Evolutionary conservation across 2,329 filamentous ascomycete genomes (phyloP), one percentile per base, ranked within the genome.

Genomic region (Pseudonectria foliicola): DNA sequence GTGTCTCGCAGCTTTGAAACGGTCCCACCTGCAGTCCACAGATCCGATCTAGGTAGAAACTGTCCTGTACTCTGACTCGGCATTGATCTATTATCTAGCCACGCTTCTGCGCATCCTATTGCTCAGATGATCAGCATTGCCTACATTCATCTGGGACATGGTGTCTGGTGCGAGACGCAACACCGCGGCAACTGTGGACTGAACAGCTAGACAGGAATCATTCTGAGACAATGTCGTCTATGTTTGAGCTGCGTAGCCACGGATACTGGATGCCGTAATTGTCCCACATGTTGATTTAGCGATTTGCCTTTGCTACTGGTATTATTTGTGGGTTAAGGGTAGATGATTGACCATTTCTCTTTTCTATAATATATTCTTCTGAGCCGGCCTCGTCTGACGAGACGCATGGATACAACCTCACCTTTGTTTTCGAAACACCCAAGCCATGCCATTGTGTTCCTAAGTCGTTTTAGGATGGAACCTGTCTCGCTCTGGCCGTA

Each of bases 11-110:
- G 30, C 39, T 27, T 40, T 43, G 40, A 47, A 52, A 52, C 38
- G 33, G 18, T 21, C 27, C 37, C 31, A 42, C 45, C 31, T 28
- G 45, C 33, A 36, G 30, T 15, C 12, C 33, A 34, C 40, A 51
- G 34, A 31, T 49, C 49, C 29, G 52, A 52, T 50, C 26, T 39
- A 52, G n/a, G n/a, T n/a, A n/a, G n/a, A n/a, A n/a, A n/a, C n/a
- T n/a, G 49, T 47, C 47, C 45, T 31, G 45, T 39, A 43, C 40
- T 34, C 37, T 39, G 36, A 37, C 25, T 35, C 37, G 49, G 18
- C 18, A 21, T 51, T 40, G 31, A 37, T 46, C 49, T 44, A 28
- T 24, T 29, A 31, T 35, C 34, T 45, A n/a, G n/a, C n/a, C 28
- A 35, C 38, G 45, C 52, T 42, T 49, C 45, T 32, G 37, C 44